phyloP scores from a whole-genome alignment of 169 alveolate genomes.

The Eimeria zaria region DNA sequence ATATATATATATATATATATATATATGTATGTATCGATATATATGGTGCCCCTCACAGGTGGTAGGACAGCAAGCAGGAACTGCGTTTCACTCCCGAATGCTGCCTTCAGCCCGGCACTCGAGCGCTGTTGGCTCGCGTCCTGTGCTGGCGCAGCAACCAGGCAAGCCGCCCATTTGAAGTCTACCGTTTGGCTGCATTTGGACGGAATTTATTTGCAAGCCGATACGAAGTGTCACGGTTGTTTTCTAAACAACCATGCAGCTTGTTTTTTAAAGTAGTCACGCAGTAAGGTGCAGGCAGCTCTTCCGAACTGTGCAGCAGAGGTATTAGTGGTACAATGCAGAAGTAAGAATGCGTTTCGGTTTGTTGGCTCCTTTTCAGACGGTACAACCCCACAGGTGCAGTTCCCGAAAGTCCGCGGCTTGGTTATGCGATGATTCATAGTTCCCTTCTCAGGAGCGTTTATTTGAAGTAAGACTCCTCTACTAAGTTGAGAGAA shows the following conservation, averaged over 20 bases:
- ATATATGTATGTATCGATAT: background rate
- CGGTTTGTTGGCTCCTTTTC: background rate
- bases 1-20: background rate
- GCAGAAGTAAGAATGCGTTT: background rate
- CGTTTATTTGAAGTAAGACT: background rate
- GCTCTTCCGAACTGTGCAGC: background rate
- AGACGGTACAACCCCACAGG: slow-evolving; percentile 28
- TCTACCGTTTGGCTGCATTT: background rate
- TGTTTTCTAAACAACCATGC: background rate
- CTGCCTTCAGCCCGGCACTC: slow-evolving; percentile 5
- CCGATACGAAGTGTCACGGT: background rate
- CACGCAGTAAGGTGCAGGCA: background rate
- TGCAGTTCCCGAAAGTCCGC: slow-evolving; percentile 59
- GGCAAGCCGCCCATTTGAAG: background rate
- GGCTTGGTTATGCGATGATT: slow-evolving; percentile 70
- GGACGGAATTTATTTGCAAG: background rate
- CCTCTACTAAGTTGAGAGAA: background rate
- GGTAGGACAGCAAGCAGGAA: slow-evolving; percentile 50
- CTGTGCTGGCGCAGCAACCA: background rate
- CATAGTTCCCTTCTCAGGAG: background rate
- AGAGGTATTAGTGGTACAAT: background rate
- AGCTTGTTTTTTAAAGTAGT: too few species aligned
- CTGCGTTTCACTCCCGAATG: background rate
- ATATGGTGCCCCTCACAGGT: slow-evolving; percentile 1
- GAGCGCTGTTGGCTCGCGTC: slow-evolving; percentile 21